Base-by-base conservation (phyloP, 768 basidiomycete genomes). In the Naganishia kalamii region DNA sequence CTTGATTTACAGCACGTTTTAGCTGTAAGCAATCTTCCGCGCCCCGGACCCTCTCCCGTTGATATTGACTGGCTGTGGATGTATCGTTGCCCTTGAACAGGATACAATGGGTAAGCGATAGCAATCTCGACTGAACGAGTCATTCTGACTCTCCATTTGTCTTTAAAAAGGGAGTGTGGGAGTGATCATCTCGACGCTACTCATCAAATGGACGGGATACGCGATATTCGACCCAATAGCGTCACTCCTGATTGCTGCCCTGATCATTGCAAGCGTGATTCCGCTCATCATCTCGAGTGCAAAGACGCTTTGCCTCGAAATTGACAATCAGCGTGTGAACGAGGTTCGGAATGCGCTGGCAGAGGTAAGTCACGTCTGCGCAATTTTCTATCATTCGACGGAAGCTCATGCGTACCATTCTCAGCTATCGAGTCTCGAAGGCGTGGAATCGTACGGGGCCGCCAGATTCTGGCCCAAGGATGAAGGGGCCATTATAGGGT, bases 211-310 rank as follows among this genome's bases (percentile, higher is more conserved):
- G 67, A 98, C 96, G 71, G 94, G 96, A 25, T 98, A 93, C 92
- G 97, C 94, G 13, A 92, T 92, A 21, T 99, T 97, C 75, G 96
- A 99, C 78, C 96, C 96, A 0, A 92, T 99, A 66, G 96, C 96
- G 0, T 93, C 91, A 10, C 81, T 99, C 30, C 94, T 99, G 78
- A 99, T 99, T 69, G 96, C 96, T 5, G 79, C 90, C 10, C 80
- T 99, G 69, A 99, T 99, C 71, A 90, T 91, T 23, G 93, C 90
- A 5, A 94, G 92, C 74, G 96, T 99, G 21, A 82, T 94, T 25
- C 96, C 96, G 12, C 85, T 99, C 43, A 92, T 99, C 23, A 84
- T 94, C 69, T 96, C 98, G 77, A 90, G 90, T 0, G 96, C 90
- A 1, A 87, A 85, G 70, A 85, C 98, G 11, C 83, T 99, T 46